Conservation (phyloP, 805 yeast species). For the Yarrowia sp. region DNA sequence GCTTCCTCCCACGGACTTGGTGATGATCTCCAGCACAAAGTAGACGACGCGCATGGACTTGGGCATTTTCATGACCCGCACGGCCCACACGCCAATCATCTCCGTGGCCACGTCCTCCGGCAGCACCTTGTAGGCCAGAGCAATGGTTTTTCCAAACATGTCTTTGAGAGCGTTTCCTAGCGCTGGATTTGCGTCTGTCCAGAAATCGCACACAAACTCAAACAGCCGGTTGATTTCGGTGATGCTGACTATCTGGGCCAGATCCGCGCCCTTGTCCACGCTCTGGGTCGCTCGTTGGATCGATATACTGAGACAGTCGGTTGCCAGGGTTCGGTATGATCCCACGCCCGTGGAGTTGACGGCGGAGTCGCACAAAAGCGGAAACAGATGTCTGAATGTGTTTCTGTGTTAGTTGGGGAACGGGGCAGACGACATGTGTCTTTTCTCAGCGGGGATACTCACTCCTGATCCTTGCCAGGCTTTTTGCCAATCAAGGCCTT, state of each 20-base stretch:
- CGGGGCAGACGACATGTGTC: neutral
- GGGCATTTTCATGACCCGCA: conserved; percentile 54
- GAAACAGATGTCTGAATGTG: conserved; percentile 19
- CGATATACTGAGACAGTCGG: conserved; percentile 73
- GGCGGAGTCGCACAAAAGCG: conserved; percentile 49
- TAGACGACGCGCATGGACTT: conserved; percentile 65
- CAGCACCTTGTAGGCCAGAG: conserved; percentile 50
- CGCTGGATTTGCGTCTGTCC: conserved; percentile 75
- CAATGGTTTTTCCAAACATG: conserved; percentile 61
- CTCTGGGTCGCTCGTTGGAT: conserved; percentile 61
- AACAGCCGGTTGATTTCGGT: conserved; percentile 45
- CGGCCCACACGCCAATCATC: conserved; percentile 55
- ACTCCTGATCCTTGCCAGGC: conserved; percentile 9
- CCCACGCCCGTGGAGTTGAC: conserved; percentile 51
- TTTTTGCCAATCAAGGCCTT: conserved; percentile 21
- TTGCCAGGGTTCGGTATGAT: conserved; percentile 53
- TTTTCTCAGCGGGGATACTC: neutral
- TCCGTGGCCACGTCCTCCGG: conserved; percentile 40
- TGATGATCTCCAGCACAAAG: conserved; percentile 63
- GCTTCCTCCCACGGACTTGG: conserved; percentile 56
- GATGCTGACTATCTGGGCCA: conserved; percentile 39
- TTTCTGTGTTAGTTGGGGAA: conserved; percentile 16
- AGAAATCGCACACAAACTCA: conserved; percentile 65
- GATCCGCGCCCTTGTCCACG: conserved; percentile 38
- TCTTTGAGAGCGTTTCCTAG: conserved; percentile 72